Evolutionary conservation across 106 monocot species (phyloP).

Genomic region (Iris macrosiphon): DNA sequence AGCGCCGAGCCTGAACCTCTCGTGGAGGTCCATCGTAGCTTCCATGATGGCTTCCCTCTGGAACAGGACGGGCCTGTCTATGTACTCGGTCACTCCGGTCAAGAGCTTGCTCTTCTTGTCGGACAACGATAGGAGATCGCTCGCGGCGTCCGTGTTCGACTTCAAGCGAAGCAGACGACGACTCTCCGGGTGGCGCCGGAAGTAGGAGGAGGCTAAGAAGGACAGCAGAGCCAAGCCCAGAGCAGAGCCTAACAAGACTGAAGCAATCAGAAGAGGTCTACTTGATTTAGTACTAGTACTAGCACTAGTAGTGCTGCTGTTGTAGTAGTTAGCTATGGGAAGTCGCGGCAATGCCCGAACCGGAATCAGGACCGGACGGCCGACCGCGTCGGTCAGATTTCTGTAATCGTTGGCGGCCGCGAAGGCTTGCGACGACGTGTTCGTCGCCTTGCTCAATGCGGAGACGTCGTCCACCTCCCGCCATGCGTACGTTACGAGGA

Average conservation of each 20-base stretch:
- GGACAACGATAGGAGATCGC: background rate
- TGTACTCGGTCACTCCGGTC: conserved; percentile 23
- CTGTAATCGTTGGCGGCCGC: conserved; percentile 13
- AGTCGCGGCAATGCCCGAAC: conserved; percentile 14
- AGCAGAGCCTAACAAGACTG: background rate
- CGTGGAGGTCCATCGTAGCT: conserved; percentile 41
- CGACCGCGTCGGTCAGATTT: conserved; percentile 13
- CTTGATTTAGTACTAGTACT: background rate
- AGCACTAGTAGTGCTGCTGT: background rate
- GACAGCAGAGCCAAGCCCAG: conserved; percentile 9
- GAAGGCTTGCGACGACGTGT: conserved; percentile 12
- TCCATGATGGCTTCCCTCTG: conserved; percentile 13
- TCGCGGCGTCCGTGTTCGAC: background rate
- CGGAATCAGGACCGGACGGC: conserved; percentile 25
- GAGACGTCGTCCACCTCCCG: conserved; percentile 17
- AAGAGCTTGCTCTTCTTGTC: conserved; percentile 16
- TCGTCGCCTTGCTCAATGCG: conserved; percentile 22
- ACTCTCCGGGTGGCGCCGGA: background rate
- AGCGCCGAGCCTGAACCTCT: conserved; percentile 15
- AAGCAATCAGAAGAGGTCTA: background rate
- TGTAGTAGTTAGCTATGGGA: conserved; percentile 5
- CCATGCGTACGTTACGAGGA: conserved; percentile 37
- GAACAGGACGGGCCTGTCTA: conserved; percentile 24
- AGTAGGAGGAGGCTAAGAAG: conserved; percentile 5
- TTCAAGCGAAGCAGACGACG: conserved; percentile 5